Percentiles rank a stretch among this genome's conserved stretches.
Evolutionary conservation across 2,329 filamentous ascomycete species (phyloP).

Genomic region (Chaetomium sp.): DNA sequence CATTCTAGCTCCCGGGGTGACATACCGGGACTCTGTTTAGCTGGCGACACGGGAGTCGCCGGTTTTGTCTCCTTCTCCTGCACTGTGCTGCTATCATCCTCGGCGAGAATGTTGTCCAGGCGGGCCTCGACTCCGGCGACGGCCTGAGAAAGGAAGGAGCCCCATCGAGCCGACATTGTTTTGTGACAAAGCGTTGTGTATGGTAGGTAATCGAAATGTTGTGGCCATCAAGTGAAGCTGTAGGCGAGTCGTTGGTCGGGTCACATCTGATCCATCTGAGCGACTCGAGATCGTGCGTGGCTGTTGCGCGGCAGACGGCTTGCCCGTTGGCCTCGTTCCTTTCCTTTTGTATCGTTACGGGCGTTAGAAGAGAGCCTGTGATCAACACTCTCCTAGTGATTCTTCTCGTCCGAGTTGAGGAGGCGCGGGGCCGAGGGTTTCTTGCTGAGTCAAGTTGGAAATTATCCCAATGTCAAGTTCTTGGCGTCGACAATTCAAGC

Average conservation of each 20-base stretch:
- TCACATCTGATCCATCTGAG: conserved; percentile 25
- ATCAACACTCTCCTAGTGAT: neutral
- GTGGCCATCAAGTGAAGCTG: conserved; percentile 23
- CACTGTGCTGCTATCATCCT: conserved; percentile 61
- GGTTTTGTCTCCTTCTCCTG: conserved; percentile 36
- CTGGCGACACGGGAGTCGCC: conserved; percentile 34
- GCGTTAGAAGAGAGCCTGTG: neutral
- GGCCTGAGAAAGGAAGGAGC: conserved; percentile 81
- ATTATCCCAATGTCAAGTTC: conserved; percentile 1
- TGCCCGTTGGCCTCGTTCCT: neutral
- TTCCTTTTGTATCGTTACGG: neutral
- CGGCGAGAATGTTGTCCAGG: conserved; percentile 86
- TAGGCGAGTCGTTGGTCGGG: conserved; percentile 4
- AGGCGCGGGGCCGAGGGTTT: neutral
- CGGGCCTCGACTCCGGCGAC: conserved; percentile 92
- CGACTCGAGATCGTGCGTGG: conserved; percentile 12
- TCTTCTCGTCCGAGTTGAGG: neutral
- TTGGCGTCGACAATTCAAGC: conserved; percentile 4
- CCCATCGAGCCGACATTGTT: conserved; percentile 65
- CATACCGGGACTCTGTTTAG: conserved; percentile 43
- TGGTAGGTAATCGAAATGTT: conserved; percentile 15
- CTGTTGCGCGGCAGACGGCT: conserved; percentile 2
- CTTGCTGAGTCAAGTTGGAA: neutral
- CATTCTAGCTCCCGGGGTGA: neutral
- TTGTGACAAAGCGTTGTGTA: conserved; percentile 2